A percentile compares a stretch with the other conserved stretches of the same genome.
Evolutionary conservation across 78 protist species (phyloP).

Genomic region (Salpingoeca rosetta): DNA sequence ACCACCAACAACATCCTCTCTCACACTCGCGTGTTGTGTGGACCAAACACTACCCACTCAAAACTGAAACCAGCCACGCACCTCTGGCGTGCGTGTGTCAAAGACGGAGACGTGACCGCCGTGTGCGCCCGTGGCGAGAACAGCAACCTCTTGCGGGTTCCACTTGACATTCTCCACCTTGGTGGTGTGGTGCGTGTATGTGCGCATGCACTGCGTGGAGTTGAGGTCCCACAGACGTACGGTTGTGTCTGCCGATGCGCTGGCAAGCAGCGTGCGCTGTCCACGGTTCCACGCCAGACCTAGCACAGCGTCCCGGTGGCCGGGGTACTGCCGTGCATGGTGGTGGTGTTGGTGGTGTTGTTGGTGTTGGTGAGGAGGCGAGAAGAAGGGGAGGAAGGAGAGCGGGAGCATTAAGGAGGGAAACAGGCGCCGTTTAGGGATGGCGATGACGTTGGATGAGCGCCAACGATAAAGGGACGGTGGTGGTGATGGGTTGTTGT

Average conservation of each 20-base stretch:
- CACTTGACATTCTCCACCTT: constrained; percentile 31
- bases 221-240: constrained; percentile 62
- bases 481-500: too few species aligned
- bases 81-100: constrained; percentile 21
- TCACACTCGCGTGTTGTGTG: neutral
- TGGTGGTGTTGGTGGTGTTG: too few species aligned
- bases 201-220: constrained; percentile 5
- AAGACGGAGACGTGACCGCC: constrained; percentile 15
- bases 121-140: constrained; percentile 28
- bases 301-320: constrained; percentile 61
- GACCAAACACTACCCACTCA: neutral
- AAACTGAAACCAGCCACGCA: neutral
- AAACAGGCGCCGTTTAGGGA: too few species aligned
- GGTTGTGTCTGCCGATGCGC: constrained; percentile 55
- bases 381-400: too few species aligned
- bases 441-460: too few species aligned
- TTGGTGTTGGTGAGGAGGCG: too few species aligned
- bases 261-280: constrained; percentile 44
- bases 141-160: constrained; percentile 22
- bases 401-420: neutral
- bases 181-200: constrained; percentile 40
- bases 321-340: neutral
- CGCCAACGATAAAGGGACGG: too few species aligned
- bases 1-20: neutral
- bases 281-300: constrained; percentile 39